Base-by-base conservation (phyloP, 371 early-diverging fungal genomes). In the Gilbertella persicaria region DNA sequence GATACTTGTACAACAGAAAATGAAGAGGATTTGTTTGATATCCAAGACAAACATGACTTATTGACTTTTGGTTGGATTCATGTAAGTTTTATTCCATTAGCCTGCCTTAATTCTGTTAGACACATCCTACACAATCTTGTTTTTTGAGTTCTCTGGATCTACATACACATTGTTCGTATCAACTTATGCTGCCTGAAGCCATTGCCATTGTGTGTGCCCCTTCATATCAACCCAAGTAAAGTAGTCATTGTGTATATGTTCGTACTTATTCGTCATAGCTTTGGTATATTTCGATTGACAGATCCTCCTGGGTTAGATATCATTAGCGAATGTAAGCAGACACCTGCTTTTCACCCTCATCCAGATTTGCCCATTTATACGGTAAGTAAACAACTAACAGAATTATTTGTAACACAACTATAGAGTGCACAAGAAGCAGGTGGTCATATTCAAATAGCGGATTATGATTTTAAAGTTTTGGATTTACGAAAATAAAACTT, bases 21-120 rank as follows among this genome's bases (percentile, higher is more conserved):
- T 44, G 96, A 96, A 71, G 93, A 92, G 67, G 93, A 92, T 30
- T 50, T 95, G 8, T 86, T 92, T 70, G 87, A 85, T 29, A 85
- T 81, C 55, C 87, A 89, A 53, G 88, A 85, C 47, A 71, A 82
- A 21, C 64, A 85, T 29, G 88, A 93, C n/a, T 62, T 94, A 40
- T 69, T 95, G 26, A 91, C 93, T 1, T 69, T 95, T 30, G 96
- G 96, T 13, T 96, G 96, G 96, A 91, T 93, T 45, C 94, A 93
- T 69, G 88, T 85, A 79, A 65, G 71, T 62, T 13, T 36, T n/a
- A n/a, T n/a, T n/a, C n/a, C n/a, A n/a, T n/a, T n/a, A n/a, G n/a
- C n/a, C n/a, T n/a, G n/a, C n/a, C n/a, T n/a, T n/a, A n/a, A n/a
- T n/a, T n/a, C n/a, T 50, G 30, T 23, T 75, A 88, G 82, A 95